Conservation (phyloP, 768 basidiomycete genomes). For the Favolaschia claudopus region DNA sequence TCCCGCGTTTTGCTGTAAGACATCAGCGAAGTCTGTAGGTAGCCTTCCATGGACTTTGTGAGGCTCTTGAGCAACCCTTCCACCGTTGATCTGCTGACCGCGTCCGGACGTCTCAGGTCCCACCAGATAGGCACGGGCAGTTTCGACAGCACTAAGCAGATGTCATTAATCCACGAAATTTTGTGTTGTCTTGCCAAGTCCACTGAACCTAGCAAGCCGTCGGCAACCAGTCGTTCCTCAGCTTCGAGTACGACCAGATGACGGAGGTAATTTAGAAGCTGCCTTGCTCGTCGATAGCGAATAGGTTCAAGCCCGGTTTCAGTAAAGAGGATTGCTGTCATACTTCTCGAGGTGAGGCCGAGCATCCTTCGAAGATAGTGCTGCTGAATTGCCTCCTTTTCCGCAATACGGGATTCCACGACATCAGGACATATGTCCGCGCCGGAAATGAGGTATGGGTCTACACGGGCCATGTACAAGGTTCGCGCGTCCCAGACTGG, state of each 20-base stretch:
- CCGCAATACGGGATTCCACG: neutral
- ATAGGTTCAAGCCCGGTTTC: constrained; percentile 5
- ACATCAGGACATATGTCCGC: constrained; percentile 10
- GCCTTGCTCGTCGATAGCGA: neutral
- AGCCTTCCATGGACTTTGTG: constrained; percentile 1
- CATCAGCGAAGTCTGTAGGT: neutral
- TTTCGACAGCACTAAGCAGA: neutral
- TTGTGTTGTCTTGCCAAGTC: too few relatives aligned
- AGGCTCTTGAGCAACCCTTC: neutral
- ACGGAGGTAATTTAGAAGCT: neutral
- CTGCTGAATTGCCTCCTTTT: constrained; percentile 2
- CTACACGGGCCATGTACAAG: constrained; percentile 15
- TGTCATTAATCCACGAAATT: constrained; percentile 8
- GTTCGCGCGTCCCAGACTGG: neutral
- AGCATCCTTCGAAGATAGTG: constrained; percentile 6
- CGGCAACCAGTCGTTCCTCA: too few relatives aligned
- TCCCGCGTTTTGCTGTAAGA: neutral
- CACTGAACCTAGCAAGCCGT: too few relatives aligned
- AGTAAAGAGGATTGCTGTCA: constrained; percentile 2
- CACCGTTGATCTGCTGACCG: neutral
- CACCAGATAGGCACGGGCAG: constrained; percentile 1
- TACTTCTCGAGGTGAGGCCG: neutral
- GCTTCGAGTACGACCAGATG: too few relatives aligned
- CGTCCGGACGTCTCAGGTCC: neutral
- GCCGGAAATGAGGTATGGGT: constrained; percentile 2